Conservation (phyloP, 2,329 filamentous ascomycete species). For the Fusarium haematococcum region DNA sequence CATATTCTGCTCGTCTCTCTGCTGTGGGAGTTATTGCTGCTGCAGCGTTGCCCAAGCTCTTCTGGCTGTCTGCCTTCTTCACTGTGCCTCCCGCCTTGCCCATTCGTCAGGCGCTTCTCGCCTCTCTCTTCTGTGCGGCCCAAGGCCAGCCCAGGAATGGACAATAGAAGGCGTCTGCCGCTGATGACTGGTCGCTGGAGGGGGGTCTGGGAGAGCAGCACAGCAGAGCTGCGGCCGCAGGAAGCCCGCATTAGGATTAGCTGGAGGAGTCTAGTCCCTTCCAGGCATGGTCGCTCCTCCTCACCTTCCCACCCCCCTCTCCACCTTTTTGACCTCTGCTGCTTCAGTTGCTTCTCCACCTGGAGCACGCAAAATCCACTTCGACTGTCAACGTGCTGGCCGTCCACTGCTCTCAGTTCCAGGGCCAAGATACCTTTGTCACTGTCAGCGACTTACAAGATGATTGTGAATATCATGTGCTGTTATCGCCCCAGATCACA, state of each 20-base stretch:
- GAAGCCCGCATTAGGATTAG: conserved; percentile 27
- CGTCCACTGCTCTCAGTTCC: conserved; percentile 20
- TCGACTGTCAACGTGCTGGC: conserved; percentile 28
- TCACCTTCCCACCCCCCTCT: conserved; percentile 24
- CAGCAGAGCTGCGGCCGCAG: conserved; percentile 31
- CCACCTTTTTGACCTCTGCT: conserved; percentile 13
- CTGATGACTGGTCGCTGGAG: conserved; percentile 5
- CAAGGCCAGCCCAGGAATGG: conserved; percentile 22
- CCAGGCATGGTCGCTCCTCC: conserved; percentile 6
- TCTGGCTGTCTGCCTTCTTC: conserved; percentile 18
- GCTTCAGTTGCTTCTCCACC: conserved; percentile 34
- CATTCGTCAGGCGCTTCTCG: conserved; percentile 4
- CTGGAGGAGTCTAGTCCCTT: background rate
- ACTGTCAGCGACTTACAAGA: conserved; percentile 10
- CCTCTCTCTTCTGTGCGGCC: conserved; percentile 1
- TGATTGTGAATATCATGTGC: conserved; percentile 11
- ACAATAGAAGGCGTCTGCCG: conserved; percentile 4
- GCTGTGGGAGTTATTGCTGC: conserved; percentile 6
- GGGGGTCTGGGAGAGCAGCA: conserved; percentile 33
- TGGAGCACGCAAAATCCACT: conserved; percentile 34
- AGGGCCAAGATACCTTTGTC: conserved; percentile 15
- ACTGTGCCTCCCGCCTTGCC: background rate
- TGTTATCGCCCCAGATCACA: background rate
- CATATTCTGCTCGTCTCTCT: conserved; percentile 20
- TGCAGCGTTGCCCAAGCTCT: conserved; percentile 23